Conservation (phyloP, 2,329 filamentous ascomycete species). For the Pseudonectria buxi region DNA sequence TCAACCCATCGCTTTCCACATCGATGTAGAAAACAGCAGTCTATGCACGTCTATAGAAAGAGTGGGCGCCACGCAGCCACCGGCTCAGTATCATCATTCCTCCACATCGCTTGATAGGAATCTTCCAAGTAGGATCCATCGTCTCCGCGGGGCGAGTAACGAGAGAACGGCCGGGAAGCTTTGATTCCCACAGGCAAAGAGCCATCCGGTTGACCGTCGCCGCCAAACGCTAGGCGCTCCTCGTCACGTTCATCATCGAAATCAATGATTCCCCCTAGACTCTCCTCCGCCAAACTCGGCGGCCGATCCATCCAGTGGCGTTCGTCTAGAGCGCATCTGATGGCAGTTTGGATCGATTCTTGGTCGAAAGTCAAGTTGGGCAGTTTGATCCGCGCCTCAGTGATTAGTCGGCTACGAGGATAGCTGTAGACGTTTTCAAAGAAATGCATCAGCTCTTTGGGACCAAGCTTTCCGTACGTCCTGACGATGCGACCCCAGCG, state of each 20-base stretch:
- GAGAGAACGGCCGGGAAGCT: slow-evolving; percentile 24
- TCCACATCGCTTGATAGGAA: slow-evolving; percentile 11
- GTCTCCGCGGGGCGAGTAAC: slow-evolving; percentile 35
- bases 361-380: slow-evolving; percentile 38
- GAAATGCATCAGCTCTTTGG: slow-evolving; percentile 42
- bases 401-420: slow-evolving; percentile 38
- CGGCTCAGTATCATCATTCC: slow-evolving; percentile 4
- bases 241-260: slow-evolving; percentile 33
- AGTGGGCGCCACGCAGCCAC: no score
- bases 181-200: slow-evolving; percentile 24
- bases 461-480: slow-evolving; percentile 44
- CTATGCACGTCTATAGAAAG: no score
- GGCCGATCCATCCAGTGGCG: slow-evolving; percentile 27
- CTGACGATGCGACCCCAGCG: slow-evolving; percentile 34
- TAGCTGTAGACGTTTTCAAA: slow-evolving; percentile 41
- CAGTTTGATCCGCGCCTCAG: slow-evolving; percentile 33
- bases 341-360: slow-evolving; percentile 36
- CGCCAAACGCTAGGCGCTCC: slow-evolving; percentile 21
- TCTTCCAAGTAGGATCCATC: slow-evolving; percentile 31
- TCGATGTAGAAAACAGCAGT: no score
- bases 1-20: no score
- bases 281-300: slow-evolving; percentile 27
- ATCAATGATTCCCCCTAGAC: slow-evolving; percentile 34
- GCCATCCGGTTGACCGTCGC: slow-evolving; percentile 33
- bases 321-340: slow-evolving; percentile 33